Conservation (phyloP, 306 rosid genomes). For the Malus fusca region DNA sequence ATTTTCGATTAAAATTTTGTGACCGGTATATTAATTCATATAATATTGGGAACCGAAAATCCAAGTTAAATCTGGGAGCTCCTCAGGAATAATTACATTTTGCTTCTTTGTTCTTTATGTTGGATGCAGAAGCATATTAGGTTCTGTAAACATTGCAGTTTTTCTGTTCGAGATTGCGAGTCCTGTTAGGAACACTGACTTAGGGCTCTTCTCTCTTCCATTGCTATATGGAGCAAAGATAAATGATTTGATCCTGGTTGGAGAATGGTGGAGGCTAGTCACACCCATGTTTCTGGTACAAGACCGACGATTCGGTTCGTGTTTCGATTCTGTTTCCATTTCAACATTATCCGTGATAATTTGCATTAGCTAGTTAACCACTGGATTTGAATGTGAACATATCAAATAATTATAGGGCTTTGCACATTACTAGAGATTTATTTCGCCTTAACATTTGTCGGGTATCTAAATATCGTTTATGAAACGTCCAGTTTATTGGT, state of each 20-base stretch:
- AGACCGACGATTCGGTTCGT: constrained; percentile 67
- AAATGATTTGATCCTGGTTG: constrained; percentile 64
- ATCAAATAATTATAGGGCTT: not conserved
- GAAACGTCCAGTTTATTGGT: not conserved
- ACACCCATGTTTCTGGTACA: constrained; percentile 99
- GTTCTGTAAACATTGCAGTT: constrained; percentile 75
- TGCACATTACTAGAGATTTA: not conserved
- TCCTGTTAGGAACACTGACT: constrained; percentile 60
- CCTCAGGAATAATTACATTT: not conserved
- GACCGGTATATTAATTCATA: not conserved
- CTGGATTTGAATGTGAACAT: not conserved
- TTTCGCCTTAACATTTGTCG: too few species aligned
- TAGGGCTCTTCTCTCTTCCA: constrained; percentile 65
- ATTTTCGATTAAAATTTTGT: not conserved
- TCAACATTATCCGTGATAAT: constrained; percentile 3
- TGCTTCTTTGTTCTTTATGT: constrained; percentile 12
- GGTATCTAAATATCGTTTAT: not conserved
- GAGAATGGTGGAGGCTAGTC: constrained; percentile 99
- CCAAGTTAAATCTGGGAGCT: too few species aligned
- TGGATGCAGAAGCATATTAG: constrained; percentile 67
- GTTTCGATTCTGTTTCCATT: constrained; percentile 46
- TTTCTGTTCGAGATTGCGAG: constrained; percentile 89
- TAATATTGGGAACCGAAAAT: too few species aligned
- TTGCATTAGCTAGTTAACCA: not conserved
- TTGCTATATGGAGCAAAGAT: constrained; percentile 82